These are phyloP conservation scores for Gyrodon lividus DNA, from an alignment of 768 basidiomycete genomes.

Conservation along the genomic window DNA sequence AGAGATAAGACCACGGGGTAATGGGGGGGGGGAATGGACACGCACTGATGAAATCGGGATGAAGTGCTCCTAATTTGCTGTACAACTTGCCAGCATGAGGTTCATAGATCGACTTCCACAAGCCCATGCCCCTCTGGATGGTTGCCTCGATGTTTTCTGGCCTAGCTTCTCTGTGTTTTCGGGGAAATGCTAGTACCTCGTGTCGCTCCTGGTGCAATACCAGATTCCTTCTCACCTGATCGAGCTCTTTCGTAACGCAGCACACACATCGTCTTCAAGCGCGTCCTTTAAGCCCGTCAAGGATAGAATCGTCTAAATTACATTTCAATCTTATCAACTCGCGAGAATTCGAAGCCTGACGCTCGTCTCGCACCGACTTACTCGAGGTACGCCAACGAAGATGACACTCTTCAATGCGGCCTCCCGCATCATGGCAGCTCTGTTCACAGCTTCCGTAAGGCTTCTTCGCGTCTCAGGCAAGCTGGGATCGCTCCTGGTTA, in stretches of 20 bases:
- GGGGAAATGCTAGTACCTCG: conserved; percentile 24
- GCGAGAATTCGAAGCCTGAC: not conserved
- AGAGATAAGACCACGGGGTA: conserved; percentile 38
- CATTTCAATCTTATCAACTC: conserved; percentile 7
- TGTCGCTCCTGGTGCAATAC: conserved; percentile 13
- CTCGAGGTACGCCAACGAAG: conserved; percentile 85
- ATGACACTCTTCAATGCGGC: conserved; percentile 86
- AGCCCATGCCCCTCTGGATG: conserved; percentile 59
- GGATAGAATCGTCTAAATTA: conserved; percentile 71
- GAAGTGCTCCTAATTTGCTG: conserved; percentile 81
- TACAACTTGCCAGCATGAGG: conserved; percentile 89
- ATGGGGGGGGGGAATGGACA: conserved; percentile 30
- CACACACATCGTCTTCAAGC: conserved; percentile 79
- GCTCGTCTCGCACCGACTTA: conserved; percentile 36
- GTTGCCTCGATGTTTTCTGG: conserved; percentile 68
- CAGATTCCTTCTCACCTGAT: conserved; percentile 51
- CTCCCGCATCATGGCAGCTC: conserved; percentile 85
- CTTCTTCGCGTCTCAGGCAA: conserved; percentile 41
- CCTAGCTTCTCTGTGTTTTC: conserved; percentile 49
- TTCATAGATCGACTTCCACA: conserved; percentile 88
- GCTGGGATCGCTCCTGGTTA: conserved; percentile 48
- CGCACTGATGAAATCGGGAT: conserved; percentile 93
- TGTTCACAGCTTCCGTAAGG: conserved; percentile 59
- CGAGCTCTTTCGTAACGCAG: conserved; percentile 61
- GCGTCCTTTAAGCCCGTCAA: conserved; percentile 74